These are phyloP conservation scores for Geotrichum europaeum DNA, from an alignment of 1,139 yeast species.

Conservation along the genomic window DNA sequence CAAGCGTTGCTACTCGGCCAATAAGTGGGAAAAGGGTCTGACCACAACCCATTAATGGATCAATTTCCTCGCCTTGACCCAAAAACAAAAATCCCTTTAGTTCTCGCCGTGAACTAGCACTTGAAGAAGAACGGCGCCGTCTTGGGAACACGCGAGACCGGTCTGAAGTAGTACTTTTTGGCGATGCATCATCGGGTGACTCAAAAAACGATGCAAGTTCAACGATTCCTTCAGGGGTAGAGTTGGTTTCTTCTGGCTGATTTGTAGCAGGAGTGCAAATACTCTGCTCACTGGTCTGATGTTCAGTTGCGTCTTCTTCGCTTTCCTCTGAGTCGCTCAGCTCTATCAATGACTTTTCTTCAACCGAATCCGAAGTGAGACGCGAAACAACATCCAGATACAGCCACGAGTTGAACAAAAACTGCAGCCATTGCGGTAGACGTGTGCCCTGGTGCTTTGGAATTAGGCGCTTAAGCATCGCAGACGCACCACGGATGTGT, in stretches of 20 bases:
- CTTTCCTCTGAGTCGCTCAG: constrained; percentile 25
- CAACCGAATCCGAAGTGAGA: constrained; percentile 48
- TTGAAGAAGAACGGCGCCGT: constrained; percentile 3
- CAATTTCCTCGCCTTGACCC: constrained; percentile 39
- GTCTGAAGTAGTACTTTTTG: constrained; percentile 1
- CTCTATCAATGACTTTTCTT: constrained; percentile 31
- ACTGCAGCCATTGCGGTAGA: constrained; percentile 39
- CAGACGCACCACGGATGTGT: constrained; percentile 60
- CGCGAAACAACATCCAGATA: constrained; percentile 62
- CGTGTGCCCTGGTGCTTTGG: constrained; percentile 18
- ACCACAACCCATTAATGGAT: constrained; percentile 62
- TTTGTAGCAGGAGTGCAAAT: neutral
- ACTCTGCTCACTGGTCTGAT: constrained; percentile 1
- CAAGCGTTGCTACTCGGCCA: constrained; percentile 56
- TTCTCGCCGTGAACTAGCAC: neutral
- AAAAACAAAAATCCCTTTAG: constrained; percentile 12
- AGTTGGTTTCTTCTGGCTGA: neutral
- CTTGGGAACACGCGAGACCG: neutral
- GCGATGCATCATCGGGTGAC: constrained; percentile 7
- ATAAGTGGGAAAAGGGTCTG: constrained; percentile 57
- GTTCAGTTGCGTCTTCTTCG: constrained; percentile 11
- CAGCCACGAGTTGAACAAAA: constrained; percentile 57
- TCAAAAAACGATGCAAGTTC: constrained; percentile 15
- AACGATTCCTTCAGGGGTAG: constrained; percentile 7
- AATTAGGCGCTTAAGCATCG: constrained; percentile 42